Percentiles rank a stretch among this genome's conserved stretches.
Conservation (phyloP, 352 stramenopile species). For the Phytophthora sojae region DNA sequence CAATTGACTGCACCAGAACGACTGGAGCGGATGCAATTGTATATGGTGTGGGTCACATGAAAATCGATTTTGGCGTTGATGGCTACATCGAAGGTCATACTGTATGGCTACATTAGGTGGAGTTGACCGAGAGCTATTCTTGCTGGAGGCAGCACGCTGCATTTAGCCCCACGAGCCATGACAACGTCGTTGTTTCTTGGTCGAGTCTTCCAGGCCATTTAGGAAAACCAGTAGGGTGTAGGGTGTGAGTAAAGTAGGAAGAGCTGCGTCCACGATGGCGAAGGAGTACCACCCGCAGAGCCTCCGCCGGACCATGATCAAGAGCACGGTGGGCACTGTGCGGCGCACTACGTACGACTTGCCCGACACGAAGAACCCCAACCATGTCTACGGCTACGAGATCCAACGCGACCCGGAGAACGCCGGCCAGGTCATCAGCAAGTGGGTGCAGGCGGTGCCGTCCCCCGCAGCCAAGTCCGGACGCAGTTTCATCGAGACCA, state of each 20-base stretch:
- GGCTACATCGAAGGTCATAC: background rate
- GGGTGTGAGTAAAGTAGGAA: background rate
- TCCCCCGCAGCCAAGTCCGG: slow-evolving; percentile 66
- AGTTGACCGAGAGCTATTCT: slow-evolving; percentile 13
- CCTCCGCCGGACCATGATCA: slow-evolving; percentile 86
- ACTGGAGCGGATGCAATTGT: slow-evolving; percentile 13
- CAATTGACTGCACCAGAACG: slow-evolving; percentile 24
- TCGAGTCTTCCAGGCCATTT: background rate
- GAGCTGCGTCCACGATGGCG: slow-evolving; percentile 16
- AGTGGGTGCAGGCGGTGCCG: slow-evolving; percentile 73
- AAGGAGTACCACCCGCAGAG: slow-evolving; percentile 44
- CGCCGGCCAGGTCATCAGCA: slow-evolving; percentile 77
- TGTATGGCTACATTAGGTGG: slow-evolving; percentile 3
- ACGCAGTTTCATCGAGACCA: slow-evolving; percentile 85
- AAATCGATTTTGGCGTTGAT: background rate
- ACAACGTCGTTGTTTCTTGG: background rate
- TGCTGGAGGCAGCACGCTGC: background rate
- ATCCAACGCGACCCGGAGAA: slow-evolving; percentile 75
- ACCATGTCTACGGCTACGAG: slow-evolving; percentile 76
- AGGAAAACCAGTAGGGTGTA: background rate
- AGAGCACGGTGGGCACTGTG: slow-evolving; percentile 76
- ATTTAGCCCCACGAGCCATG: slow-evolving; percentile 10
- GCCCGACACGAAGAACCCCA: slow-evolving; percentile 64
- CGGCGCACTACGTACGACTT: slow-evolving; percentile 72
- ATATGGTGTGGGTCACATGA: background rate